A percentile compares a stretch with the other conserved stretches of the same genome.
These are phyloP conservation scores for Colletotrichum truncatum DNA, from an alignment of 2,329 filamentous ascomycete genomes.

Conservation along the genomic window DNA sequence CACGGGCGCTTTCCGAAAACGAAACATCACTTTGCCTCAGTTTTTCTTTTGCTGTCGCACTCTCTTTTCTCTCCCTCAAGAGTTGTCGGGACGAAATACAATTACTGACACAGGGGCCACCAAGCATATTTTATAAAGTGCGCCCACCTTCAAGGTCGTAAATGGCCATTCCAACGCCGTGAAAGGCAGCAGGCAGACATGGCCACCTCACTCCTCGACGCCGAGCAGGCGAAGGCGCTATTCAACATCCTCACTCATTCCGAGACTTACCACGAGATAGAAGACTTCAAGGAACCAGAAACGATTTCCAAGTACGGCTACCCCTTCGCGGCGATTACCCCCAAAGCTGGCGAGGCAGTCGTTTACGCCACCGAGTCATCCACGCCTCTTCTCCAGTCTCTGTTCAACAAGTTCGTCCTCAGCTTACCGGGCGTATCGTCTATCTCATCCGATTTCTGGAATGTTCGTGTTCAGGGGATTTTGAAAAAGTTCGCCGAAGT, in stretches of 20 bases:
- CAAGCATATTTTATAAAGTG: neutral
- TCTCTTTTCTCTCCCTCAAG: neutral
- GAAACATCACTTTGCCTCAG: neutral
- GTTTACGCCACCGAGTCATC: conserved; percentile 50
- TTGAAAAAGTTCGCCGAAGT: conserved; percentile 71
- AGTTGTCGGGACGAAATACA: neutral
- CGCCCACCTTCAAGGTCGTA: neutral
- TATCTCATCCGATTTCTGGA: conserved; percentile 73
- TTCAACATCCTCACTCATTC: conserved; percentile 69
- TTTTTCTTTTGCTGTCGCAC: too few relatives aligned
- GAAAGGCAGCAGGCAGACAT: conserved; percentile 4
- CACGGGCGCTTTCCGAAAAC: conserved; percentile 11
- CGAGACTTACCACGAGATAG: conserved; percentile 74
- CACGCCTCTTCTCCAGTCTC: conserved; percentile 73
- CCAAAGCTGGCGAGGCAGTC: neutral
- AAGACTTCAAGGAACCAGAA: conserved; percentile 72
- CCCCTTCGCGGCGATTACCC: conserved; percentile 62
- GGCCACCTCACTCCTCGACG: conserved; percentile 36
- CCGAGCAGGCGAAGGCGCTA: conserved; percentile 59
- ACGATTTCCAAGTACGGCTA: conserved; percentile 75
- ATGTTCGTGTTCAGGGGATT: conserved; percentile 66
- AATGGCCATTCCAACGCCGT: neutral
- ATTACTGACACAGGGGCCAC: neutral
- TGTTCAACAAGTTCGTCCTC: conserved; percentile 72
- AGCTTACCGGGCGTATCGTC: conserved; percentile 72